Percentiles rank a stretch among this genome's conserved stretches.
phyloP scores from a whole-genome alignment of 192 early-diverging fungal genomes.

The Podila verticillata region DNA sequence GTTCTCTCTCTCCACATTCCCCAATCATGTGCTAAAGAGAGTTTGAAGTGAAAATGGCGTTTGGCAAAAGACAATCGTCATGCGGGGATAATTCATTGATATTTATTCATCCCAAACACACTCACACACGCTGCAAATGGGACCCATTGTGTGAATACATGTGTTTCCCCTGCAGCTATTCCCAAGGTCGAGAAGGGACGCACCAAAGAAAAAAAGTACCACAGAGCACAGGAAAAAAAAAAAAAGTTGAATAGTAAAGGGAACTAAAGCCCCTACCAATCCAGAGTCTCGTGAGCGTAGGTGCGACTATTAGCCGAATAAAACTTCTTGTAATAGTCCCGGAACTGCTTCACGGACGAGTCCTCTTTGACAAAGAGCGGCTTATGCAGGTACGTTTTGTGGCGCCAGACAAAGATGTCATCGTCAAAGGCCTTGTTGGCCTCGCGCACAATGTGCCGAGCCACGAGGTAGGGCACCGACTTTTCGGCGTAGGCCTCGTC shows the following conservation, averaged over 20 bases:
- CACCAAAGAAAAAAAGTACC: too few species aligned
- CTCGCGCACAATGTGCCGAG: constrained; percentile 33
- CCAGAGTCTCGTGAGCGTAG: constrained; percentile 40
- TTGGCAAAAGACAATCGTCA: too few species aligned
- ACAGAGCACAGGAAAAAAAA: not conserved
- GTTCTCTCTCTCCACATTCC: not conserved
- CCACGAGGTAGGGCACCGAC: constrained; percentile 28
- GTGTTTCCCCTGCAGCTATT: too few species aligned
- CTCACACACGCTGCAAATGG: too few species aligned
- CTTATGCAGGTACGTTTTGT: constrained; percentile 38
- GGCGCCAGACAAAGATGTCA: constrained; percentile 52
- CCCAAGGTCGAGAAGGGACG: too few species aligned
- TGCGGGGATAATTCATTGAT: too few species aligned
- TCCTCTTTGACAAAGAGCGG: constrained; percentile 48
- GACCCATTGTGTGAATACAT: too few species aligned
- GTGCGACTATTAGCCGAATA: constrained; percentile 52
- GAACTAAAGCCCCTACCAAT: constrained; percentile 16
- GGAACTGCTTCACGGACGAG: constrained; percentile 45
- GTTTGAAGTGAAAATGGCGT: too few species aligned
- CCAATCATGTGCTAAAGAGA: not conserved
- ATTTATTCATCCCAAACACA: too few species aligned
- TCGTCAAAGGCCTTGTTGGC: constrained; percentile 52
- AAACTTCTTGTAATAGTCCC: constrained; percentile 49
- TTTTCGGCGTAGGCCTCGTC: constrained; percentile 49
- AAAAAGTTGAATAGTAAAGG: not conserved